Evolutionary conservation across 2,329 filamentous ascomycete species (phyloP).

Genomic region (Aspergillus arachidicola): DNA sequence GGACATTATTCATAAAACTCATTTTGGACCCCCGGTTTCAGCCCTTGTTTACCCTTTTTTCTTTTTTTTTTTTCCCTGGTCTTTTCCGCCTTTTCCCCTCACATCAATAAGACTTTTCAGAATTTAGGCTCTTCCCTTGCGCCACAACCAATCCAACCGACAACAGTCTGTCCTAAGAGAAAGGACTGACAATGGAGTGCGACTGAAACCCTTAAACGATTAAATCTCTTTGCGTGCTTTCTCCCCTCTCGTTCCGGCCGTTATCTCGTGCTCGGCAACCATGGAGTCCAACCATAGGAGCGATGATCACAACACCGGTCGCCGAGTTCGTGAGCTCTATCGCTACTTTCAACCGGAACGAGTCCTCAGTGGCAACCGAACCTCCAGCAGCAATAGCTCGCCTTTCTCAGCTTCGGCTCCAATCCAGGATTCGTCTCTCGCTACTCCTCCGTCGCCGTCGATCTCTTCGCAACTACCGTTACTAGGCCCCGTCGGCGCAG

Average conservation of each 20-base stretch:
- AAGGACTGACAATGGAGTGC: not conserved
- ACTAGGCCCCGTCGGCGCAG: slow-evolving; percentile 14
- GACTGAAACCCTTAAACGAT: not conserved
- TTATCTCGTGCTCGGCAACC: not conserved
- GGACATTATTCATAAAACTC: slow-evolving; percentile 4
- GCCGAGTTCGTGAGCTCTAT: slow-evolving; percentile 42
- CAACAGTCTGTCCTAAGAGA: not conserved
- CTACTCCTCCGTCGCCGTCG: slow-evolving; percentile 14
- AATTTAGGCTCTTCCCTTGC: not conserved
- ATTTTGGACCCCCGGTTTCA: not conserved
- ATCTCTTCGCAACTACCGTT: slow-evolving; percentile 14
- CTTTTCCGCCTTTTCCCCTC: not conserved
- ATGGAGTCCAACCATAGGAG: slow-evolving; percentile 12
- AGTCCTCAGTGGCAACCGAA: slow-evolving; percentile 1
- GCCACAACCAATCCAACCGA: not conserved
- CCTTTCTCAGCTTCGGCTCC: slow-evolving; percentile 10
- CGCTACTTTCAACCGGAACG: slow-evolving; percentile 42
- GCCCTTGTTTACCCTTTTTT: slow-evolving; percentile 4
- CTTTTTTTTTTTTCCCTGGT: not conserved
- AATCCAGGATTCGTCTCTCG: slow-evolving; percentile 19
- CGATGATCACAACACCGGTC: slow-evolving; percentile 31
- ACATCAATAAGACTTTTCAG: not conserved
- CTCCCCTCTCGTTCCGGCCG: not conserved
- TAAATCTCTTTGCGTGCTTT: not conserved
- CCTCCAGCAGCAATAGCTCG: slow-evolving; percentile 10